Evolutionary conservation across 106 monocot genomes (phyloP).

Genomic region (Dendrobium nobile): DNA sequence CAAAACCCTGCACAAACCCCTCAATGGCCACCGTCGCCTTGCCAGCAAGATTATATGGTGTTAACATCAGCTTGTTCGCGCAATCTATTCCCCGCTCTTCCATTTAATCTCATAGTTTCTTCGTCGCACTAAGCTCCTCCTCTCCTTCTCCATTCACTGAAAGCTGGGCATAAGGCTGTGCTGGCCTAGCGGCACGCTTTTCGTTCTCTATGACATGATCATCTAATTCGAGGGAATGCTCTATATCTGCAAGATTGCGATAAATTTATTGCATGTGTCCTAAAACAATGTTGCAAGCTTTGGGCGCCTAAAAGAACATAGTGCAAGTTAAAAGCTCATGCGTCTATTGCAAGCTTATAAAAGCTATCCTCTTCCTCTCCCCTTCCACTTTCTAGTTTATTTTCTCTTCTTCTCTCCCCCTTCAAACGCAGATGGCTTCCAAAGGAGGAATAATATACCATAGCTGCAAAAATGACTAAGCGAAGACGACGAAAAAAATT

Average conservation of each 20-base stretch:
- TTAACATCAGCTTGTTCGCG: background rate
- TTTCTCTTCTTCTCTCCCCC: too few species aligned
- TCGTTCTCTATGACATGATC: background rate
- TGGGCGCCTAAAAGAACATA: too few species aligned
- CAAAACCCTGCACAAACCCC: background rate
- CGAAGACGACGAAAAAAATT: too few species aligned
- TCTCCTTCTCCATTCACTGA: slow-evolving; percentile 20
- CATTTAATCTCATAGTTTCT: background rate
- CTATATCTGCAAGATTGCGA: slow-evolving; percentile 48
- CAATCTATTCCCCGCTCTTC: background rate
- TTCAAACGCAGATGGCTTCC: too few species aligned
- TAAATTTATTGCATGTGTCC: slow-evolving; percentile 7
- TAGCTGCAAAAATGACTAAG: too few species aligned
- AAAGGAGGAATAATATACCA: too few species aligned
- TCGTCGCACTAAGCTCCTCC: background rate
- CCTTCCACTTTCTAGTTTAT: background rate
- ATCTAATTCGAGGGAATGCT: too few species aligned
- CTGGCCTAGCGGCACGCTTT: background rate
- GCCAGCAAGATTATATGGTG: background rate
- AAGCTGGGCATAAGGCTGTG: slow-evolving; percentile 12
- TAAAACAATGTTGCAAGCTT: too few species aligned
- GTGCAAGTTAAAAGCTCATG: too few species aligned
- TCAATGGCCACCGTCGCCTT: background rate
- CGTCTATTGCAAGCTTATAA: too few species aligned
- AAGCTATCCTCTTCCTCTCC: background rate